A percentile compares a stretch with the other conserved stretches of the same genome.
phyloP scores from a whole-genome alignment of 179 eudicot species.

The Spinacia oleracea region DNA sequence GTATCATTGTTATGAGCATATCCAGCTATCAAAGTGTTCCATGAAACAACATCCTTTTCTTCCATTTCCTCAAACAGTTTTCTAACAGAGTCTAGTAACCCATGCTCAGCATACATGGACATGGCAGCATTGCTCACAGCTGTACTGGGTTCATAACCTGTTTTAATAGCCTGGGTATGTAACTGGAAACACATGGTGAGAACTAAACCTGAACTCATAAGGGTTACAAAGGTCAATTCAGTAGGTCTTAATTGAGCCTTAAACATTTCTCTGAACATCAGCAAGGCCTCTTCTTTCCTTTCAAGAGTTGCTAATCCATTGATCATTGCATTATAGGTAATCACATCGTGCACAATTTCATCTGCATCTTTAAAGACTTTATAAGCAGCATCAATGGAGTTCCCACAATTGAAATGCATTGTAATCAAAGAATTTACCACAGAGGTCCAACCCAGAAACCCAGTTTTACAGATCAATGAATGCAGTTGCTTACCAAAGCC shows the following conservation, averaged over 20 bases:
- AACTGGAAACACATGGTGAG: conserved; percentile 44
- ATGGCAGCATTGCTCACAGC: conserved; percentile 70
- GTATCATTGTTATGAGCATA: conserved; percentile 47
- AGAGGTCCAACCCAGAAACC: conserved; percentile 48
- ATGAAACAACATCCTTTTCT: conserved; percentile 63
- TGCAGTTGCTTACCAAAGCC: conserved; percentile 69
- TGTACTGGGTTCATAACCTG: conserved; percentile 50
- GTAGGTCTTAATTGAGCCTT: conserved; percentile 50
- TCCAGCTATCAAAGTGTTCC: conserved; percentile 74
- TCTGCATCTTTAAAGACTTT: conserved; percentile 50
- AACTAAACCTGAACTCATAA: conserved; percentile 55
- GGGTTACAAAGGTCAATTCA: conserved; percentile 65
- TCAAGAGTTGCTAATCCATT: conserved; percentile 55
- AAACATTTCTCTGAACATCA: conserved; percentile 54
- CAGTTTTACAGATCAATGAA: conserved; percentile 52
- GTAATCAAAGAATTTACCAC: conserved; percentile 63
- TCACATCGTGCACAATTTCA: conserved; percentile 42
- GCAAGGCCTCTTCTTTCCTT: conserved; percentile 53
- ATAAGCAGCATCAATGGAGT: conserved; percentile 53
- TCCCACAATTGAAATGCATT: conserved; percentile 61
- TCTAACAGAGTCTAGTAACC: conserved; percentile 38
- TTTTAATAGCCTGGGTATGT: conserved; percentile 55
- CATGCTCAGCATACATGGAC: conserved; percentile 64
- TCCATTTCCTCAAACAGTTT: conserved; percentile 46
- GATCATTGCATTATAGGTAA: conserved; percentile 76